Base-by-base conservation (phyloP, 2,329 filamentous ascomycete species). In the Fusarium robinianum region DNA sequence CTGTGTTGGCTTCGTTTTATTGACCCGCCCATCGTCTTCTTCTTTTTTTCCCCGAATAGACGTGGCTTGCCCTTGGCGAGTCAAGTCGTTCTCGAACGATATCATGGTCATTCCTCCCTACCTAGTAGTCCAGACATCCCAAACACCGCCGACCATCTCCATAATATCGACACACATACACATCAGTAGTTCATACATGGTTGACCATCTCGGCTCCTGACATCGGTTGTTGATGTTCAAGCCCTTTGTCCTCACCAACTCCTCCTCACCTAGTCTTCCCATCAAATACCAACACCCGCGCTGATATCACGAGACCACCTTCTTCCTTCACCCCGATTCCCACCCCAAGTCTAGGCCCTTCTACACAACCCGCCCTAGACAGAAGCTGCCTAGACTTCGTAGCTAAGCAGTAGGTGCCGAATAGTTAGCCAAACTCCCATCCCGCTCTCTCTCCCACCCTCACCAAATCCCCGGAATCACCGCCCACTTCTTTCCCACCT, bases 401-500 rank as follows among this genome's bases (percentile, higher is more conserved):
- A n/a, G n/a, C n/a, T n/a, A n/a, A n/a, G n/a, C n/a, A n/a, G n/a
- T n/a, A n/a, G n/a, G n/a, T n/a, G n/a, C n/a, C 23, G 19, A 29
- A 26, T 37, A 16, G 26, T 30, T 22, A 30, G 32, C 41, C 32
- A 29, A 37, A 30, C 31, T 35, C 30, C 10, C 17, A 29, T 24
- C 11, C 14, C 14, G 23, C n/a, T 2, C 31, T 14, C 25, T 29
- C 12, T 10, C 7, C 21, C 31, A 30, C 30, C 29, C 39, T 62
- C 53, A 69, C 55, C 62, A 78, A 17, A 86, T 52, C 15, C 76
- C 76, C 8, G 79, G 79, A 36, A 83, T 71, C 22, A 92, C 80
- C 5, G 88, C 88, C 71, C 88, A 91, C 64, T 84, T 81, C 19
- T 78, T 79, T 34, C 80, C 81, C 50, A 96, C 80, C 69, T 85